phyloP scores from a whole-genome alignment of 208 protist genomes.

The Leptomonas seymouri region DNA sequence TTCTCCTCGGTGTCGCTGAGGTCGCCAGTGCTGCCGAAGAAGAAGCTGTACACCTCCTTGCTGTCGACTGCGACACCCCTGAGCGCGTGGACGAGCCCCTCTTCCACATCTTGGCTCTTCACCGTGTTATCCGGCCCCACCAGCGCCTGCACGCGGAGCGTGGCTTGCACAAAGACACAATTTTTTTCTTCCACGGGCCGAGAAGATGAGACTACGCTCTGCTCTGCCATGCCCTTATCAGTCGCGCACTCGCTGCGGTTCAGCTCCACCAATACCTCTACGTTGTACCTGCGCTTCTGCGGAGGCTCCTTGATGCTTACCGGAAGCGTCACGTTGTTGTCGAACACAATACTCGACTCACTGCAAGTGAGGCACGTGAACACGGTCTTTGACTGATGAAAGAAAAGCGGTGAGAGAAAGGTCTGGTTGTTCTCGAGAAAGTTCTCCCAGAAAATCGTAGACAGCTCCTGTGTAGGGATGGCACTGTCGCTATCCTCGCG shows the following conservation, averaged over 20 bases:
- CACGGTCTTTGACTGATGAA: conserved; percentile 76
- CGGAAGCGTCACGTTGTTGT: conserved; percentile 76
- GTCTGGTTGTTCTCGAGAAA: conserved; percentile 83
- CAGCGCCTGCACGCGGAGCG: conserved; percentile 25
- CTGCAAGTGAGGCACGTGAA: conserved; percentile 72
- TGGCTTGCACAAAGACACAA: conserved; percentile 24
- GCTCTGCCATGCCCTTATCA: neutral
- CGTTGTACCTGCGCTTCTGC: conserved; percentile 36
- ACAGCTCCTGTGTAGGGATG: conserved; percentile 70
- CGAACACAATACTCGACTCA: conserved; percentile 68
- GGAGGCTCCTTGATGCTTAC: conserved; percentile 54
- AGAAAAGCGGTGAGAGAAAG: conserved; percentile 79
- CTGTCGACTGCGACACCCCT: conserved; percentile 9
- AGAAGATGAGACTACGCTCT: conserved; percentile 3
- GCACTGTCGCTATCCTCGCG: conserved; percentile 68
- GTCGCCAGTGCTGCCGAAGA: conserved; percentile 3
- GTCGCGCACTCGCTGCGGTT: neutral
- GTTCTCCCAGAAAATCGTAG: conserved; percentile 87
- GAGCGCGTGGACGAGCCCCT: conserved; percentile 26
- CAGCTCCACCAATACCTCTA: conserved; percentile 40
- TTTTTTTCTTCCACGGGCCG: conserved; percentile 6
- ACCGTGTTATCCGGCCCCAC: conserved; percentile 37
- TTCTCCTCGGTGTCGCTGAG: conserved; percentile 1
- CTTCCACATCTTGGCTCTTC: conserved; percentile 29
- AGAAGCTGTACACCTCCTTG: conserved; percentile 25